These are phyloP conservation scores for Colletotrichum karsti DNA, from an alignment of 2,329 filamentous ascomycete species.

Conservation along the genomic window DNA sequence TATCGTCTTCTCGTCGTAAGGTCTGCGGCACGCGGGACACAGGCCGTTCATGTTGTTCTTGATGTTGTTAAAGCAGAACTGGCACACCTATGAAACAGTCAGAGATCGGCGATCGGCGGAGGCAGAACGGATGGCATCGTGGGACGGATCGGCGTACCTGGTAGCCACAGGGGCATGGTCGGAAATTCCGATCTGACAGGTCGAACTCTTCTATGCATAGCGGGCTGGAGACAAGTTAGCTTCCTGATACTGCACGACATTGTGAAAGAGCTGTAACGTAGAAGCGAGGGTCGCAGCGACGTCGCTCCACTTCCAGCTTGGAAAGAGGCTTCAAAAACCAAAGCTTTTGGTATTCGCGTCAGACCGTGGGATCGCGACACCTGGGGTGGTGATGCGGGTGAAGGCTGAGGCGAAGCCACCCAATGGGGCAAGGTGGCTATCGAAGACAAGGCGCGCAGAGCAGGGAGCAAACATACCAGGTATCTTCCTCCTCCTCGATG, in stretches of 20 bases:
- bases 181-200: constrained; percentile 95
- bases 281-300: too few species aligned
- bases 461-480: constrained; percentile 61
- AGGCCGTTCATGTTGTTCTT: constrained; percentile 97
- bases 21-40: constrained; percentile 94
- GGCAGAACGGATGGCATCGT: not conserved
- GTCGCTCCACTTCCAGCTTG: too few species aligned
- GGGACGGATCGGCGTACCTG: constrained; percentile 70
- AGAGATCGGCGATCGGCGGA: constrained; percentile 1
- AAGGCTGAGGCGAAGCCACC: too few species aligned
- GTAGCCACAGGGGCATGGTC: constrained; percentile 96
- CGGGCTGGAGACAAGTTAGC: constrained; percentile 67
- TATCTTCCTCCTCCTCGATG: constrained; percentile 77
- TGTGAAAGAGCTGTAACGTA: too few species aligned
- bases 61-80: constrained; percentile 99
- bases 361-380: too few species aligned
- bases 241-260: constrained; percentile 3
- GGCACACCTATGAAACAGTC: constrained; percentile 77
- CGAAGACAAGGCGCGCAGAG: not conserved
- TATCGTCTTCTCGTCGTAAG: constrained; percentile 97
- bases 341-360: too few species aligned
- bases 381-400: too few species aligned
- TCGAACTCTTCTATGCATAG: constrained; percentile 99
- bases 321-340: too few species aligned
- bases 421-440: too few species aligned